Percentiles rank a stretch among this genome's conserved stretches.
Evolutionary conservation across 2,329 filamentous ascomycete genomes (phyloP).

Genomic region (Shiraia bambusicola): DNA sequence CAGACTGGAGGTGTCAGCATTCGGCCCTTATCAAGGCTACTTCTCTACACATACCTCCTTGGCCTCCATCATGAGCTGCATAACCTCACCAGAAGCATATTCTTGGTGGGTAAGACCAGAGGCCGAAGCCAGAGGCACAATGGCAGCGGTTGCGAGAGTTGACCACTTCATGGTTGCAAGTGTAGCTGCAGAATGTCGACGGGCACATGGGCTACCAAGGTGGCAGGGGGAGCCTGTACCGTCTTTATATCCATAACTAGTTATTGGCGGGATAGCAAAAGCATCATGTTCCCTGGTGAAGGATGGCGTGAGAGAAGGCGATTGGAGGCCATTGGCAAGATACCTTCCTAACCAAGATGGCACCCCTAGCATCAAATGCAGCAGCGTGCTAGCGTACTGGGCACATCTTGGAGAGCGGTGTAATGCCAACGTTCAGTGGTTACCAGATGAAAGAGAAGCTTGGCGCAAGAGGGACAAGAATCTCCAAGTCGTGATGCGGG

Average conservation of each 20-base stretch:
- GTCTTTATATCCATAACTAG: conserved; percentile 15
- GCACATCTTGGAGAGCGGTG: conserved; percentile 19
- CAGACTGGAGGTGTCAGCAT: conserved; percentile 23
- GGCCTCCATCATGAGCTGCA: conserved; percentile 38
- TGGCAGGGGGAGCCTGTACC: conserved; percentile 10
- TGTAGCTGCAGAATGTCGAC: conserved; percentile 22
- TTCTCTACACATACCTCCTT: conserved; percentile 30
- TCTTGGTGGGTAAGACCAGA: conserved; percentile 30
- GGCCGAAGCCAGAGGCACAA: conserved; percentile 36
- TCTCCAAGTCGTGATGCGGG: conserved; percentile 7
- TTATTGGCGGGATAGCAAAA: conserved; percentile 2
- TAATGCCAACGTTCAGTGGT: conserved; percentile 12
- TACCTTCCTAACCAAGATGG: conserved; percentile 40
- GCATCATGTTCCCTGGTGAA: conserved; percentile 10
- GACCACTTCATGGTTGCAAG: conserved; percentile 38
- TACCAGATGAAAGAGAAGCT: conserved; percentile 12
- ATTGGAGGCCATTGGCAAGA: conserved; percentile 16
- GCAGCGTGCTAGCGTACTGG: no score
- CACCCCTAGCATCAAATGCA: no score
- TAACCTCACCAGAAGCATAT: conserved; percentile 38
- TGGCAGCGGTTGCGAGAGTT: conserved; percentile 28
- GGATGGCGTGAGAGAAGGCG: conserved; percentile 17
- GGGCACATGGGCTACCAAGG: conserved; percentile 21
- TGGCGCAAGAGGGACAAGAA: conserved; percentile 19
- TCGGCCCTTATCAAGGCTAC: neutral